Evolutionary conservation across 2,329 filamentous ascomycete genomes (phyloP).

Genomic region (Exserohilum rostratum): DNA sequence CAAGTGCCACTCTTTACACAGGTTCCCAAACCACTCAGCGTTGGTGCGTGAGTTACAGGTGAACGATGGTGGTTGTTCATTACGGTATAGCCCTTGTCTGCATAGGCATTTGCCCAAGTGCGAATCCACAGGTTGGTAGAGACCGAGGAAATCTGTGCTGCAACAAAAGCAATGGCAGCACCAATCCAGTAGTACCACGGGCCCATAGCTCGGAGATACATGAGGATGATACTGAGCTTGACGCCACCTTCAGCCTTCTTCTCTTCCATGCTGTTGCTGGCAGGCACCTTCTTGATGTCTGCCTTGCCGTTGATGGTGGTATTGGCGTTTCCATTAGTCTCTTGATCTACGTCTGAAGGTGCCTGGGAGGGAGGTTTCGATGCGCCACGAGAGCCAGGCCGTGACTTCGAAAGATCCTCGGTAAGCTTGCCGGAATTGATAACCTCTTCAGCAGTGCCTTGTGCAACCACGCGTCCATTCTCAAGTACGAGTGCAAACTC

Average conservation of each 20-base stretch:
- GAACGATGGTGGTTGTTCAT: conserved; percentile 43
- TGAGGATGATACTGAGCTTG: conserved; percentile 81
- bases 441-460: conserved; percentile 79
- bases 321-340: conserved; percentile 58
- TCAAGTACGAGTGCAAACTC: conserved; percentile 84
- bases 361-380: conserved; percentile 80
- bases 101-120: conserved; percentile 91
- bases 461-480: conserved; percentile 78
- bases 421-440: conserved; percentile 87
- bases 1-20: conserved; percentile 59
- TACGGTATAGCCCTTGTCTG: conserved; percentile 53
- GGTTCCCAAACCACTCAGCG: conserved; percentile 52
- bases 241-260: conserved; percentile 84
- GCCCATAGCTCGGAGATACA: conserved; percentile 93
- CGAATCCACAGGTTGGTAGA: conserved; percentile 94
- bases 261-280: conserved; percentile 63
- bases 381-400: conserved; percentile 69
- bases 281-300: conserved; percentile 54
- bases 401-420: conserved; percentile 80
- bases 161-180: conserved; percentile 73
- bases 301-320: conserved; percentile 53
- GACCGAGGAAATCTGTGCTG: conserved; percentile 84
- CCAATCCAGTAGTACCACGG: conserved; percentile 92
- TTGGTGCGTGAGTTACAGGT: conserved; percentile 52
- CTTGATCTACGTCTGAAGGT: conserved; percentile 73